Base-by-base conservation (phyloP, 805 yeast species). In the Kregervanrija delftensis region DNA sequence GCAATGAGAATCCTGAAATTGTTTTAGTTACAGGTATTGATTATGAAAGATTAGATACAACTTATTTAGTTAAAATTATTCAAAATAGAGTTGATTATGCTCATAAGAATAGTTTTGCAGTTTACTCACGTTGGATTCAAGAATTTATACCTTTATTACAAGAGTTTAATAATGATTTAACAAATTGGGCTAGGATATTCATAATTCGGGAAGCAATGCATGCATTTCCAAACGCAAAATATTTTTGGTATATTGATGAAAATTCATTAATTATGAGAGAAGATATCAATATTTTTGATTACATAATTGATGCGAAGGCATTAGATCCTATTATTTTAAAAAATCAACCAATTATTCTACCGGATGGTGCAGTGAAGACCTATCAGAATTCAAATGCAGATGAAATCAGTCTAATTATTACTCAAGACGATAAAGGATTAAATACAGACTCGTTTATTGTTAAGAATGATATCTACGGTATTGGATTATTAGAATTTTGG, bases 41-140 rank as follows among this genome's bases (percentile, higher is more conserved):
- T 66, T 85, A 78, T 55, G 86, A 83, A 42, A 76, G 72, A 44
- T 79, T 78, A 55, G 77, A 80, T 30, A 58, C 74, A 35, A 73
- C 74, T 15, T 77, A 81, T 32, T 68, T 88, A 38, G 77, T 81
- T 13, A 76, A 76, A 44, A 71, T 90, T 44, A 83, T 88, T 14
- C 95, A 88, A 61, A 89, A 89, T 62, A 76, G 97, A 57, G 83
- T 86, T 30, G 90, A 88, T 61, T 91, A 90, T 60, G 96, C 96
- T 5, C 86, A 83, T 61, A 70, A 69, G 11, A 89, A 87, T 57
- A 76, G 77, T 34, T 91, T 82, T 61, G 98, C 96, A 31, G 65
- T 88, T 28, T 91, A 88, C 57, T 77, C 86, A 17, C 76, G 96
- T 48, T 89, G 91, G 86, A 63, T 74, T 32, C 90, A 87, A 63